Evolutionary conservation across 495 filamentous ascomycete species (phyloP).

Genomic region (Lichenothelia convexa): DNA sequence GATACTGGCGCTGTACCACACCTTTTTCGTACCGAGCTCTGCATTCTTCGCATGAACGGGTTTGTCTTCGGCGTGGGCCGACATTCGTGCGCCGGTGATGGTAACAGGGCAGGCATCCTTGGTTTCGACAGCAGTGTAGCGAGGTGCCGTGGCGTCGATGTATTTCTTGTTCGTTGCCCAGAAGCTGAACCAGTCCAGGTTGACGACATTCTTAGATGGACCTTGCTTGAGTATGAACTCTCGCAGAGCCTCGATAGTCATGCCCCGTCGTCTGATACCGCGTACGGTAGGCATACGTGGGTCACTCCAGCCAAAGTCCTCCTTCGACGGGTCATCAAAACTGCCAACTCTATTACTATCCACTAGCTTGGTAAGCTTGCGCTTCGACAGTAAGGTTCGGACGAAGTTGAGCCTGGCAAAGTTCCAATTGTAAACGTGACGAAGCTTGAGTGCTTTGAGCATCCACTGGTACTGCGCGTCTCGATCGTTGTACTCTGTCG

Average conservation of each 20-base stretch:
- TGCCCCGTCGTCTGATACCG: constrained; percentile 71
- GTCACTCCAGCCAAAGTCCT: constrained; percentile 92
- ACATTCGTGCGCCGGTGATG: constrained; percentile 47
- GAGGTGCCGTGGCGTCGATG: constrained; percentile 72
- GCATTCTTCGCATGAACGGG: constrained; percentile 78
- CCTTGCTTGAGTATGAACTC: constrained; percentile 92
- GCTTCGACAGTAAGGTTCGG: constrained; percentile 75
- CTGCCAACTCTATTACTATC: constrained; percentile 64
- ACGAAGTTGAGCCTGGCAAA: constrained; percentile 96
- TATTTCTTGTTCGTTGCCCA: constrained; percentile 94
- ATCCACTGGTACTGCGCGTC: constrained; percentile 98
- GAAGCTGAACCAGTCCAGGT: constrained; percentile 79
- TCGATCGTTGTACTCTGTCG: constrained; percentile 93
- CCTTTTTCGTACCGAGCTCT: constrained; percentile 67
- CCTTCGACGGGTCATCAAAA: too few relatives aligned
- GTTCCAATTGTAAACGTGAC: constrained; percentile 89
- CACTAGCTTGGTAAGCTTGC: constrained; percentile 88
- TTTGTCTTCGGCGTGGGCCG: constrained; percentile 51
- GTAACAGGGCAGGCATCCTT: constrained; percentile 48
- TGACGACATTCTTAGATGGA: constrained; percentile 70
- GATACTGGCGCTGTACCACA: constrained; percentile 50
- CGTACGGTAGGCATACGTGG: constrained; percentile 89
- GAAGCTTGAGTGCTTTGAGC: constrained; percentile 64
- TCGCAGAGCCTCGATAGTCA: constrained; percentile 73
- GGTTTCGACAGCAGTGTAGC: constrained; percentile 63